These are phyloP conservation scores for Oryza punctata DNA, from an alignment of 176 grass and related monocot genomes.

Conservation along the genomic window DNA sequence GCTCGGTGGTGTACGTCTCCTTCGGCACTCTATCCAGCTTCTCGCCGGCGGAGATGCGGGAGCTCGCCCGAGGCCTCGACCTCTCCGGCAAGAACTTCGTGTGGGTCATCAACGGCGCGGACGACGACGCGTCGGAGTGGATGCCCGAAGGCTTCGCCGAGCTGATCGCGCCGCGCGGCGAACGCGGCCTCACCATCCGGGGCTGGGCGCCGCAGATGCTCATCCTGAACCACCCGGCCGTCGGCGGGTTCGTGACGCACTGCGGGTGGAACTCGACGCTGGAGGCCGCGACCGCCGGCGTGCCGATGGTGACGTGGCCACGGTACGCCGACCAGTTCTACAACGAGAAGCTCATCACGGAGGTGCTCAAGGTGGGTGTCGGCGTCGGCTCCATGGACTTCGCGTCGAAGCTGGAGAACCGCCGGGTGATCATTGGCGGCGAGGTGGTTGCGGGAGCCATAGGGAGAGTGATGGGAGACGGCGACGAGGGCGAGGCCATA, in stretches of 20 bases:
- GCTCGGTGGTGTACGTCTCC: slow-evolving; percentile 60
- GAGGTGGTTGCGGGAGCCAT: slow-evolving; percentile 41
- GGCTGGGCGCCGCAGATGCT: slow-evolving; percentile 68
- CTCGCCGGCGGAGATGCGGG: slow-evolving; percentile 31
- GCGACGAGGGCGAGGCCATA: slow-evolving; percentile 19
- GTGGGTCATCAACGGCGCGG: slow-evolving; percentile 43
- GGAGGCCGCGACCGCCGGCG: slow-evolving; percentile 53
- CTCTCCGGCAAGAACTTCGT: slow-evolving; percentile 52
- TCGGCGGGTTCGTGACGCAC: slow-evolving; percentile 73
- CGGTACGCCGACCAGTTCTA: slow-evolving; percentile 69
- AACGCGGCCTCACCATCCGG: slow-evolving; percentile 44
- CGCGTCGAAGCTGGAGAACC: slow-evolving; percentile 17
- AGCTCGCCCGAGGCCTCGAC: slow-evolving; percentile 57
- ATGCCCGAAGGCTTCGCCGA: slow-evolving; percentile 51
- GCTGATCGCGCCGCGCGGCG: slow-evolving; percentile 17
- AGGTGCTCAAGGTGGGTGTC: slow-evolving; percentile 49
- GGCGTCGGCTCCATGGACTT: slow-evolving; percentile 38
- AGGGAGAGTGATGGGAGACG: slow-evolving; percentile 37
- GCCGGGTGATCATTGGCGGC: slow-evolving; percentile 27
- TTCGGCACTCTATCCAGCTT: slow-evolving; percentile 53
- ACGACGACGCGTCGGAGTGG: slow-evolving; percentile 17
- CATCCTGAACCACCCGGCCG: slow-evolving; percentile 46
- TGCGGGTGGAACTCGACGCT: slow-evolving; percentile 73
- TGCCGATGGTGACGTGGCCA: slow-evolving; percentile 86
- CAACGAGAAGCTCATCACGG: slow-evolving; percentile 69